Conservation (phyloP, 1,284 basidiomycete genomes). For the Microbotryum intermedium region DNA sequence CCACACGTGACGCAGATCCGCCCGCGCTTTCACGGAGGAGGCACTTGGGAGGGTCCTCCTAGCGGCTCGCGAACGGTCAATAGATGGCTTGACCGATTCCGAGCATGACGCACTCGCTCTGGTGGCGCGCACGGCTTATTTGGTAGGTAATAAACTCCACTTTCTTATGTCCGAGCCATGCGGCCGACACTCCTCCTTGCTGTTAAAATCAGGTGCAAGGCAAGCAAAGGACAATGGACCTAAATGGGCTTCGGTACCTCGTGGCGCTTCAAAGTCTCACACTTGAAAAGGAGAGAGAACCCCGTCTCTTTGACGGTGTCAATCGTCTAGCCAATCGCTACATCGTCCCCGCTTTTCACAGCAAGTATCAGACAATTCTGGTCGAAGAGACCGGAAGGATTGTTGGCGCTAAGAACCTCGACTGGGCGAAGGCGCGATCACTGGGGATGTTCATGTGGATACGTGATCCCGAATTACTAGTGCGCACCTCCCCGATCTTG, state of each 20-base stretch:
- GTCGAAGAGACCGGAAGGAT: constrained; percentile 52
- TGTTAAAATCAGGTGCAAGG: constrained; percentile 58
- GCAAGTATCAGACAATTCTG: constrained; percentile 78
- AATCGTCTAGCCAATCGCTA: constrained; percentile 51
- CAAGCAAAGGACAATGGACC: constrained; percentile 72
- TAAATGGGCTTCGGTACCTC: constrained; percentile 80
- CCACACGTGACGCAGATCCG: no score
- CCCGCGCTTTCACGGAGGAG: no score
- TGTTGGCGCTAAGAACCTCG: constrained; percentile 55
- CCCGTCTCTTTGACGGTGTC: no score
- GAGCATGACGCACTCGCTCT: no score
- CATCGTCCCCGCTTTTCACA: constrained; percentile 91
- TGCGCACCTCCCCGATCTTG: constrained; percentile 41
- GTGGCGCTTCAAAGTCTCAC: constrained; percentile 60
- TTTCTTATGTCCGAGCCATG: no score
- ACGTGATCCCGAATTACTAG: constrained; percentile 63
- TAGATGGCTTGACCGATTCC: no score
- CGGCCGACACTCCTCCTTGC: no score
- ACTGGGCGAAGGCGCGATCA: constrained; percentile 76
- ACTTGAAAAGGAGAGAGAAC: no score
- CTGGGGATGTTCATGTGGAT: constrained; percentile 86
- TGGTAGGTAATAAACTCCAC: no score
- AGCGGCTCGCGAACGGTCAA: no score
- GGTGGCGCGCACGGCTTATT: no score
- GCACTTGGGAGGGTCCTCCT: no score